A percentile compares a stretch with the other conserved stretches of the same genome.
These are phyloP conservation scores for Stachybotrys echinatus DNA, from an alignment of 2,329 filamentous ascomycete genomes.

Conservation along the genomic window DNA sequence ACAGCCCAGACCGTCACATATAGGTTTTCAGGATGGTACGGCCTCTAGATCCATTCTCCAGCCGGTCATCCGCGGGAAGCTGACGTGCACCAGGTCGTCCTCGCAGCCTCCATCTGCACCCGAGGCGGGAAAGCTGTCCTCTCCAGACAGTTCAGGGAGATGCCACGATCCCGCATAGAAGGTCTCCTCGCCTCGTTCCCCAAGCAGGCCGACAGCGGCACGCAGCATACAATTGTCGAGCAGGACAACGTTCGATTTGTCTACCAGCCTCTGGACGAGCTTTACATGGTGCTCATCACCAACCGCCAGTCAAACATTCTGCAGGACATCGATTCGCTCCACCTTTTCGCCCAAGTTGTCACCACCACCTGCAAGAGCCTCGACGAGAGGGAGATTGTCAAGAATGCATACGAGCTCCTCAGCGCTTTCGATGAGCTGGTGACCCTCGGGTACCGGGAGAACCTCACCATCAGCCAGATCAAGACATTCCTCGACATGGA, in stretches of 20 bases:
- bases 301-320: constrained; percentile 99
- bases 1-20: neutral
- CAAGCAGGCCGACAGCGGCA: constrained; percentile 92
- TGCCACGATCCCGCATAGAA: constrained; percentile 94
- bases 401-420: constrained; percentile 92
- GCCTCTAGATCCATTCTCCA: neutral
- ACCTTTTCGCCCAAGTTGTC: constrained; percentile 96
- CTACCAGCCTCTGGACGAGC: constrained; percentile 96
- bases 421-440: constrained; percentile 97
- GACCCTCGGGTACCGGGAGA: constrained; percentile 92
- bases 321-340: constrained; percentile 97
- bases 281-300: constrained; percentile 99
- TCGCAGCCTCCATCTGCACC: constrained; percentile 98
- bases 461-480: constrained; percentile 93
- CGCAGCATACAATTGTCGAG: constrained; percentile 96
- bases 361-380: constrained; percentile 93
- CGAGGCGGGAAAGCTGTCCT: constrained; percentile 97
- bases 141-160: constrained; percentile 95
- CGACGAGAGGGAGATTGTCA: constrained; percentile 91
- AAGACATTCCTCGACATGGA: constrained; percentile 99
- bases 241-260: constrained; percentile 99
- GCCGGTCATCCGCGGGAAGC: constrained; percentile 1
- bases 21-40: neutral
- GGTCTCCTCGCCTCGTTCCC: constrained; percentile 94
- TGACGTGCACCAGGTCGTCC: constrained; percentile 68